Evolutionary conservation across 257 asterid species (phyloP).

Genomic region (Jacaranda mimosifolia): DNA sequence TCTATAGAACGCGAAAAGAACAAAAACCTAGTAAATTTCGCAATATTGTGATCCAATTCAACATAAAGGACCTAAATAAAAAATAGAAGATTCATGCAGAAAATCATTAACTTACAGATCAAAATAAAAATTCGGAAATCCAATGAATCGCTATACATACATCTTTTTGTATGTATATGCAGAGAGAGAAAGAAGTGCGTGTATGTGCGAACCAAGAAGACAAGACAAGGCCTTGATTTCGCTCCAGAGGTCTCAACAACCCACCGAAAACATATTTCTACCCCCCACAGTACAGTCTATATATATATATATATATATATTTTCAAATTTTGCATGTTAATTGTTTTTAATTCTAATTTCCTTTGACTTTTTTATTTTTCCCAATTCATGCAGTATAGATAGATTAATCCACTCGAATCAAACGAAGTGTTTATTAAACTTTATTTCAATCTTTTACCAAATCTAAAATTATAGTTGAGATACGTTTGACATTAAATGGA

Average conservation of each 20-base stretch:
- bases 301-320: not conserved
- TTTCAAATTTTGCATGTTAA: not conserved
- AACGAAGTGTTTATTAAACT: no score
- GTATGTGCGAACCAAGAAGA: slow-evolving; percentile 33
- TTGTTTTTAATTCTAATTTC: no score
- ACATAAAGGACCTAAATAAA: slow-evolving; percentile 32
- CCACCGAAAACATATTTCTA: slow-evolving; percentile 34
- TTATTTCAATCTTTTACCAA: no score
- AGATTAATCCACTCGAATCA: no score
- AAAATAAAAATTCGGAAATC: slow-evolving; percentile 39
- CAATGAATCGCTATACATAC: slow-evolving; percentile 38
- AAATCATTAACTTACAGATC: slow-evolving; percentile 64
- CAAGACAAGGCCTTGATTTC: slow-evolving; percentile 63
- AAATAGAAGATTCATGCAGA: slow-evolving; percentile 27
- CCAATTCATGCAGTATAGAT: no score
- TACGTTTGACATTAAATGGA: no score
- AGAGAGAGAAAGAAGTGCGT: slow-evolving; percentile 5
- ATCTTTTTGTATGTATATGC: slow-evolving; percentile 18
- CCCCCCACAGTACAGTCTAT: slow-evolving; percentile 1
- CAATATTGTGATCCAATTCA: slow-evolving; percentile 38
- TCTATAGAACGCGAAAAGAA: slow-evolving; percentile 22
- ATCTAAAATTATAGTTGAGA: no score
- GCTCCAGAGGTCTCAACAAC: slow-evolving; percentile 47
- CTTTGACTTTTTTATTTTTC: no score
- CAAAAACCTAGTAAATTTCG: slow-evolving; percentile 30